These are phyloP conservation scores for Cornus controversa DNA, from an alignment of 148 eudicot genomes.

Conservation along the genomic window DNA sequence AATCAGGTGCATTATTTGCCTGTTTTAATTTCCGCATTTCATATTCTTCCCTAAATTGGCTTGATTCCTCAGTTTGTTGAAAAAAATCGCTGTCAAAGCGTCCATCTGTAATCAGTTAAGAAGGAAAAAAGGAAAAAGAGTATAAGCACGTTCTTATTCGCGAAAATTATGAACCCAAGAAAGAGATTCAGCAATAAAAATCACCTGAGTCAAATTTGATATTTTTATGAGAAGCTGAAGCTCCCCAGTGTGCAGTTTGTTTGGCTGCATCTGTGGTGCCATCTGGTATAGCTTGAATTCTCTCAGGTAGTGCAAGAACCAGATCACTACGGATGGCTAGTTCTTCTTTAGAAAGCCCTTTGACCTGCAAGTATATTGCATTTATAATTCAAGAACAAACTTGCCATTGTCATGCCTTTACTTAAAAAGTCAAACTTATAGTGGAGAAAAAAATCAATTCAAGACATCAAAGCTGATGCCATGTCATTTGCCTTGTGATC, in stretches of 20 bases:
- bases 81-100: conserved; percentile 66
- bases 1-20: conserved; percentile 32
- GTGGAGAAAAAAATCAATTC: not conserved
- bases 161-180: not conserved
- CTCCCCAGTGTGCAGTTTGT: conserved; percentile 79
- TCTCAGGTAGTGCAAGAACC: conserved; percentile 75
- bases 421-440: not conserved
- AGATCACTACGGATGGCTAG: conserved; percentile 72
- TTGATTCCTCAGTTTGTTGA: conserved; percentile 76
- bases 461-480: not conserved
- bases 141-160: not conserved
- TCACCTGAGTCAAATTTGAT: conserved; percentile 91
- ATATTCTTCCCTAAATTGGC: conserved; percentile 78
- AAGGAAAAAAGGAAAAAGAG: not conserved
- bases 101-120: conserved; percentile 52
- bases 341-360: conserved; percentile 87
- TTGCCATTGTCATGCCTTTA: not conserved
- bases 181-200: not conserved
- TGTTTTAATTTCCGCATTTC: conserved; percentile 92
- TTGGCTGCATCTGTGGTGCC: conserved; percentile 67
- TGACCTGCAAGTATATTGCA: conserved; percentile 47
- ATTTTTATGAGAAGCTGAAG: conserved; percentile 73
- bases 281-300: conserved; percentile 89
- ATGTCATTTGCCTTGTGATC: not conserved
- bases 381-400: not conserved